Evolutionary conservation across 192 early-diverging fungal species (phyloP).

Genomic region (Pilaira anomala): DNA sequence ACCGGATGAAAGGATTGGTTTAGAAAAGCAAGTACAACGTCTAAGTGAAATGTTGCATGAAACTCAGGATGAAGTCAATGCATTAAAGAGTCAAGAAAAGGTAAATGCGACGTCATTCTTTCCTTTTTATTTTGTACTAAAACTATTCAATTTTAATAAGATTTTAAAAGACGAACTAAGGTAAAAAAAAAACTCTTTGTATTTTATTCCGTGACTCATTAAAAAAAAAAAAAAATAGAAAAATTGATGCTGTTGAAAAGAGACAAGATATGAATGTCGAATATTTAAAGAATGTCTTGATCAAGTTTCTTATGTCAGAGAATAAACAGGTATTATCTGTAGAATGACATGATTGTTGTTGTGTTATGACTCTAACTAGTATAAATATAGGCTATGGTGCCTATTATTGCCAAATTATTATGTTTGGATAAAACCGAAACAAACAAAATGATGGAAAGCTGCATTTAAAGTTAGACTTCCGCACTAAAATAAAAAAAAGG

Average conservation of each 20-base stretch:
- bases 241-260: slow-evolving; percentile 55
- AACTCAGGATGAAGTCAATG: slow-evolving; percentile 47
- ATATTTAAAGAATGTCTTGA: slow-evolving; percentile 69
- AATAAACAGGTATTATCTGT: slow-evolving; percentile 27
- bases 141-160: slow-evolving; percentile 9
- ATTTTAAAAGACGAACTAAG: slow-evolving; percentile 31
- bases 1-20: background rate
- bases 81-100: slow-evolving; percentile 52
- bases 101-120: slow-evolving; percentile 22
- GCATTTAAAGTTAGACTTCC: background rate
- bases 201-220: background rate
- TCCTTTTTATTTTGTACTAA: background rate
- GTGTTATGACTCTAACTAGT: background rate
- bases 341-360: background rate
- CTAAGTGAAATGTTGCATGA: slow-evolving; percentile 55
- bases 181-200: background rate
- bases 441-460: background rate
- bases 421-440: slow-evolving; percentile 32
- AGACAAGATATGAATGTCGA: slow-evolving; percentile 63
- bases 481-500: background rate
- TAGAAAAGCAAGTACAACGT: slow-evolving; percentile 45
- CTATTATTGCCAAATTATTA: slow-evolving; percentile 32
- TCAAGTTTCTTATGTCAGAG: slow-evolving; percentile 59
- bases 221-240: slow-evolving; percentile 28
- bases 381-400: slow-evolving; percentile 25